Evolutionary conservation across 148 eudicot species (phyloP).

Genomic region (Camellia lanceoleosa): DNA sequence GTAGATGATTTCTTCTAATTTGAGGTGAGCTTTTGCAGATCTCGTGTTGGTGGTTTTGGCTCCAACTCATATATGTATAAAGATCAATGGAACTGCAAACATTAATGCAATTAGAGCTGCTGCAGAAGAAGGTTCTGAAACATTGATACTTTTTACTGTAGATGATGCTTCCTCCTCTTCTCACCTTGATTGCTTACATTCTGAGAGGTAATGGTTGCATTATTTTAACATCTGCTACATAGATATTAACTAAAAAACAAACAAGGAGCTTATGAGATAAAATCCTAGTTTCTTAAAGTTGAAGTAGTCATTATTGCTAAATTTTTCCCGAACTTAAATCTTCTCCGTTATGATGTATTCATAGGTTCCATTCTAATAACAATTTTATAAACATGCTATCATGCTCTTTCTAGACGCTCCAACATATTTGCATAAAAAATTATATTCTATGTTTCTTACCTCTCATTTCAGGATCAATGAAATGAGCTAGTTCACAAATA

Average conservation of each 20-base stretch:
- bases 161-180: background rate
- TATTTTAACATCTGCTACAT: too few species aligned
- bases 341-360: background rate
- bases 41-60: slow-evolving; percentile 94
- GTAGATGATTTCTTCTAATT: background rate
- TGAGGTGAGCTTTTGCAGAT: slow-evolving; percentile 38
- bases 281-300: background rate
- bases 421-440: background rate
- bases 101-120: slow-evolving; percentile 87
- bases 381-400: background rate
- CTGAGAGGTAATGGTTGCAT: background rate
- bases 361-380: background rate
- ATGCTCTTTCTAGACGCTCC: background rate
- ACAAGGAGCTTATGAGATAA: background rate
- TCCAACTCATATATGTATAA: slow-evolving; percentile 82
- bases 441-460: background rate
- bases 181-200: background rate
- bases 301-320: background rate
- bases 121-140: slow-evolving; percentile 58
- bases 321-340: background rate
- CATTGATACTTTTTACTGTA: background rate
- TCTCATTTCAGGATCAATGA: background rate
- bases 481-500: too few species aligned
- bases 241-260: too few species aligned
- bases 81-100: slow-evolving; percentile 85